phyloP scores from a whole-genome alignment of 306 rosid genomes.

The Gastrolobium villosum region DNA sequence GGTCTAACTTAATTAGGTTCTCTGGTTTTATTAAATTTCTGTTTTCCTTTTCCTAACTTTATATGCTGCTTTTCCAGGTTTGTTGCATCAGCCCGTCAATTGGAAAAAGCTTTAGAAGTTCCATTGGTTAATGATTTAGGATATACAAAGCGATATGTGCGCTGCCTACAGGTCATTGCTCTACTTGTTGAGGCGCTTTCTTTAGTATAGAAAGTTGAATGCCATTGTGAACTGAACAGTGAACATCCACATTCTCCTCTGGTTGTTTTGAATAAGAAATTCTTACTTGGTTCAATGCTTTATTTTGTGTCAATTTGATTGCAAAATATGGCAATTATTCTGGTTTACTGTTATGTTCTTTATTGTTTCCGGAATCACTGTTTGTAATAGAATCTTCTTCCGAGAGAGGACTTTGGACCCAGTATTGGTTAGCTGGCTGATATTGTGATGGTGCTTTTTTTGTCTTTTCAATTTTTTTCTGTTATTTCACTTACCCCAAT shows the following conservation, averaged over 20 bases:
- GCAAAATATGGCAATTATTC: slow-evolving; percentile 11
- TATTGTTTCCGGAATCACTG: not conserved
- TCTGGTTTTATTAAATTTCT: not conserved
- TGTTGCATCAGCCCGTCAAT: slow-evolving; percentile 88
- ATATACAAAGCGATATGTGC: slow-evolving; percentile 96
- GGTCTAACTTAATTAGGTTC: slow-evolving; percentile 11
- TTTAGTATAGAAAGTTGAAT: slow-evolving; percentile 17
- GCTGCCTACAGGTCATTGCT: slow-evolving; percentile 90
- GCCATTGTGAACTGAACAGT: not conserved
- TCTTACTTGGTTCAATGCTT: slow-evolving; percentile 14
- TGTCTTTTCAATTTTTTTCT: no score
- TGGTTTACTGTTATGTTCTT: slow-evolving; percentile 1
- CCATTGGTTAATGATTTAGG: slow-evolving; percentile 99
- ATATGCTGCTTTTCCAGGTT: slow-evolving; percentile 65
- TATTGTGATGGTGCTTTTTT: not conserved
- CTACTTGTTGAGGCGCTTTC: slow-evolving; percentile 21
- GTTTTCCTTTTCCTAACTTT: slow-evolving; percentile 4
- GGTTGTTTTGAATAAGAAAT: not conserved
- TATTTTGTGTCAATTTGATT: not conserved
- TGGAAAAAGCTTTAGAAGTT: slow-evolving; percentile 96
- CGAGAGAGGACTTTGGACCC: not conserved
- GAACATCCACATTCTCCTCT: not conserved
- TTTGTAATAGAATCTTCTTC: not conserved
- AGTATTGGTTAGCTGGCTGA: slow-evolving; percentile 16
- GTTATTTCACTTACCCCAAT: no score